These are phyloP conservation scores for Rhizopogon rudus DNA, from an alignment of 768 basidiomycete genomes.

Conservation along the genomic window DNA sequence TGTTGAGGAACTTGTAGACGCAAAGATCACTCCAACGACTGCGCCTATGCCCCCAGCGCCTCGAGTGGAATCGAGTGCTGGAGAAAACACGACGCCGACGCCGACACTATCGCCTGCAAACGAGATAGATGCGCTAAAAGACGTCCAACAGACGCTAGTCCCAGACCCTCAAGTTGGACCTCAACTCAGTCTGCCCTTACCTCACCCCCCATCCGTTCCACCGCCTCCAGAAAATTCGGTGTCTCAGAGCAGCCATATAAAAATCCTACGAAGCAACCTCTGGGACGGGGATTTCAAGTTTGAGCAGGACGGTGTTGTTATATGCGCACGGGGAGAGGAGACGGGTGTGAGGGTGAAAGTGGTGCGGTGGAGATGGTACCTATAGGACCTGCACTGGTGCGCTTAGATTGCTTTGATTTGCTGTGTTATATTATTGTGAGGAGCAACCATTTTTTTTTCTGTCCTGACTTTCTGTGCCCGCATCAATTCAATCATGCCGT, in stretches of 20 bases:
- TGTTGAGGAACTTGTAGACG: not conserved
- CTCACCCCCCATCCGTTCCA: not conserved
- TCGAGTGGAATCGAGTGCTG: not conserved
- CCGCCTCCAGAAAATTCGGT: not conserved
- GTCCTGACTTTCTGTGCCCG: no score
- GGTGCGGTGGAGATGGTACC: constrained; percentile 23
- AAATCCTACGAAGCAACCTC: constrained; percentile 13
- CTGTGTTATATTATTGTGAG: not conserved
- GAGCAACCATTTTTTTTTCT: no score
- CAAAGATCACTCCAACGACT: not conserved
- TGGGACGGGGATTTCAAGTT: constrained; percentile 17
- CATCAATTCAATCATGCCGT: no score
- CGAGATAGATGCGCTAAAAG: not conserved
- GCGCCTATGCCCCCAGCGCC: not conserved
- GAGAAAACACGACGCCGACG: not conserved
- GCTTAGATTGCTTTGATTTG: not conserved
- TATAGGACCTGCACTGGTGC: not conserved
- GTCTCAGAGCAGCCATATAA: not conserved
- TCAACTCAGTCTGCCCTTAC: not conserved
- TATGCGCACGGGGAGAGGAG: constrained; percentile 5
- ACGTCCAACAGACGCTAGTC: not conserved
- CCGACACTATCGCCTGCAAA: not conserved
- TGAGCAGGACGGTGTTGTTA: constrained; percentile 12
- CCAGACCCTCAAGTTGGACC: not conserved
- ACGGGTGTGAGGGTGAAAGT: constrained; percentile 18